phyloP scores from a whole-genome alignment of 2,329 filamentous ascomycete genomes.

The Xylariales sp. region DNA sequence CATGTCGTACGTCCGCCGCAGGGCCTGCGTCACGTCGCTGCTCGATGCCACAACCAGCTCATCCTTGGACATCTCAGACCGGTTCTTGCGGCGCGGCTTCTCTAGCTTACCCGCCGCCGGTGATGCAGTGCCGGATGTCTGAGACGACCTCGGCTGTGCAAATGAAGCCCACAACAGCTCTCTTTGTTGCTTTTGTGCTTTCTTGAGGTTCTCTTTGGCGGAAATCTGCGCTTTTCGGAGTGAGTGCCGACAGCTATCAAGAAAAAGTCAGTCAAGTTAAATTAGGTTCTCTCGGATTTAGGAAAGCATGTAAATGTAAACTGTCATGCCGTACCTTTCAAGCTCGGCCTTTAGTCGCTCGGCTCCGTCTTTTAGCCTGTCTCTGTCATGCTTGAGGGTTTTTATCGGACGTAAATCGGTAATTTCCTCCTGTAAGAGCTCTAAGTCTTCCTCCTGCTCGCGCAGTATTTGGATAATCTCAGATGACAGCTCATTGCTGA shows the following conservation, averaged over 20 bases:
- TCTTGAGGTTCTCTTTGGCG: constrained; percentile 70
- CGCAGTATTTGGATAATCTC: constrained; percentile 79
- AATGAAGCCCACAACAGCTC: constrained; percentile 69
- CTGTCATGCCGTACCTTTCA: constrained; percentile 50
- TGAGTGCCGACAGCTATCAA: constrained; percentile 49
- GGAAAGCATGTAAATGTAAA: background rate
- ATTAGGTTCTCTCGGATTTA: too few relatives aligned
- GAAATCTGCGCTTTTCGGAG: constrained; percentile 80
- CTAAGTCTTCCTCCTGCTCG: constrained; percentile 78
- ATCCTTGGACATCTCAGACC: constrained; percentile 41
- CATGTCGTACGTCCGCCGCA: constrained; percentile 80
- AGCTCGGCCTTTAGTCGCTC: constrained; percentile 67
- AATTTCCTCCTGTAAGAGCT: constrained; percentile 73
- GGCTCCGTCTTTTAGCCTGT: constrained; percentile 61
- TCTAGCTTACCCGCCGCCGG: constrained; percentile 17
- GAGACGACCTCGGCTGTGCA: constrained; percentile 32
- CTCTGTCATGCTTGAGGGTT: constrained; percentile 57
- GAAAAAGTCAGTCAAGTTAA: too few relatives aligned
- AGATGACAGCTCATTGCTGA: constrained; percentile 66
- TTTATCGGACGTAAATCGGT: constrained; percentile 57
- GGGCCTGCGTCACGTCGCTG: constrained; percentile 76
- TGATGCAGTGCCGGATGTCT: constrained; percentile 24
- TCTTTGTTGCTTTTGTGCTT: constrained; percentile 71
- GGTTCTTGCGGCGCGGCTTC: constrained; percentile 22
- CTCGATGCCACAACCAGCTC: constrained; percentile 72